Evolutionary conservation across 208 protist species (phyloP).

Genomic region (Naegleria gruberi): DNA sequence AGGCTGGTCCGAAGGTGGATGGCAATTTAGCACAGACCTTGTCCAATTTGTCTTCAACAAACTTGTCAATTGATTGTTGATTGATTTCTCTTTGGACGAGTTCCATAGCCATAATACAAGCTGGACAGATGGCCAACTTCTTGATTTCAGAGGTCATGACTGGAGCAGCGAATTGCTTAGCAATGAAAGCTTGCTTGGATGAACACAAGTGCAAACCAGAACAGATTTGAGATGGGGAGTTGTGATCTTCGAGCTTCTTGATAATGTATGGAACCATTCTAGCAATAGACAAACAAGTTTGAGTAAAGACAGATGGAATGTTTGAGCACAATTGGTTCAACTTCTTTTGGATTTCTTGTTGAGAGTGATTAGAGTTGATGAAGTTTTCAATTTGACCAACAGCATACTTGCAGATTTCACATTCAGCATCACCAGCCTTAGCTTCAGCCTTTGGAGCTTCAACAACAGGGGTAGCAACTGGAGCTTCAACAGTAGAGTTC

Average conservation of each 20-base stretch:
- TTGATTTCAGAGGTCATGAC: no score
- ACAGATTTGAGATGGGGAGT: background rate
- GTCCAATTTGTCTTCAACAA: background rate
- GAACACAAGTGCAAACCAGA: background rate
- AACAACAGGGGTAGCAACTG: background rate
- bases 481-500: background rate
- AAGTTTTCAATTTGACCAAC: background rate
- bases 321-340: background rate
- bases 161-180: background rate
- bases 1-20: background rate
- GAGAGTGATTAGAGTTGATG: background rate
- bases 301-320: background rate
- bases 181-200: background rate
- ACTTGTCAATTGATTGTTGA: background rate
- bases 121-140: background rate
- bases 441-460: background rate
- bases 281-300: background rate
- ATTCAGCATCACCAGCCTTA: background rate
- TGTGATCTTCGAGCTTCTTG: background rate
- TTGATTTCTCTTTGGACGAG: background rate
- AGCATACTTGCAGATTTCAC: background rate
- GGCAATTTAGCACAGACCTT: background rate
- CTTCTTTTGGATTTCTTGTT: background rate
- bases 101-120: background rate
- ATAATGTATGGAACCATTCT: background rate